A percentile compares a stretch with the other conserved stretches of the same genome.
Evolutionary conservation across 331 rosid species (phyloP).

Genomic region (Rosa hybrid): DNA sequence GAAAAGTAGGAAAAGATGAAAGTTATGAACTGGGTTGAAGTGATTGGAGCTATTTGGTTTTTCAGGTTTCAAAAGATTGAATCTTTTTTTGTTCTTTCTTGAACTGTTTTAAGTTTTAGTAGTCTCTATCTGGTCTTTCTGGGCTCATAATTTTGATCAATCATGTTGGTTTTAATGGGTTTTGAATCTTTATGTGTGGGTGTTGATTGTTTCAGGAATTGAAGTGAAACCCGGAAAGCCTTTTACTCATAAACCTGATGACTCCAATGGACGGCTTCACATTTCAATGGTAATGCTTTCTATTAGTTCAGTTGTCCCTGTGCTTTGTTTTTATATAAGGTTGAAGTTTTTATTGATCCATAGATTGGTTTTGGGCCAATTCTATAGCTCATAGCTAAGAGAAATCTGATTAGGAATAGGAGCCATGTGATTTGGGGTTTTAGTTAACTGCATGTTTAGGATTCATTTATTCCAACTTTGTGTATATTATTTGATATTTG

Average conservation of each 20-base stretch:
- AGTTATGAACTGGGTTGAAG: conserved; percentile 3
- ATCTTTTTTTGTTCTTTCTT: background rate
- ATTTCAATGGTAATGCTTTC: conserved; percentile 61
- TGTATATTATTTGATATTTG: background rate
- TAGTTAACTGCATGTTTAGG: background rate
- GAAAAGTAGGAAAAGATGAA: background rate
- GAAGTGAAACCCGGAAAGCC: conserved; percentile 91
- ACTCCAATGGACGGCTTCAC: conserved; percentile 73
- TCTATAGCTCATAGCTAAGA: background rate
- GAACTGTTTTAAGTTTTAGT: background rate
- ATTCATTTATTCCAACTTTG: background rate
- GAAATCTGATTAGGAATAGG: background rate
- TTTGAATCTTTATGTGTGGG: conserved; percentile 16
- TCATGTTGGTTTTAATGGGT: background rate
- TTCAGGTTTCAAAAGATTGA: background rate
- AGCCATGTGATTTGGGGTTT: background rate
- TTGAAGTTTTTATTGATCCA: background rate
- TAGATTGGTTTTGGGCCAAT: background rate
- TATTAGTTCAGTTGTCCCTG: background rate
- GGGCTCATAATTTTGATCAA: background rate
- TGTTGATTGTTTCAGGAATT: conserved; percentile 43
- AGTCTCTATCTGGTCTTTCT: background rate
- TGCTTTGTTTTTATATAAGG: background rate
- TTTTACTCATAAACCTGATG: conserved; percentile 49
- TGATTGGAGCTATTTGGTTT: background rate